Base-by-base conservation (phyloP, 345 rosid species). In the Citrus mangshanensis region DNA sequence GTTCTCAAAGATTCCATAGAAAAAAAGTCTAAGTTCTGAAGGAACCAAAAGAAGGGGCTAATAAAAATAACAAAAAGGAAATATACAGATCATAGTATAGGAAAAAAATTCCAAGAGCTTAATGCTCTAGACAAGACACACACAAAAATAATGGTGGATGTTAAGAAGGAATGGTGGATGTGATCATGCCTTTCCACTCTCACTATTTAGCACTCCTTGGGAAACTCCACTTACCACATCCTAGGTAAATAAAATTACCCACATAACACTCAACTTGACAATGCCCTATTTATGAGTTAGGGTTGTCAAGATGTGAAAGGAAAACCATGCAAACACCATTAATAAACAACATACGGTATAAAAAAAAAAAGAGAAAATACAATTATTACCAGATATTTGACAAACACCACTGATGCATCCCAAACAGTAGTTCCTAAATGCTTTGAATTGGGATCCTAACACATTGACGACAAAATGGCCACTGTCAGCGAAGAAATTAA, bases 351-450 rank as follows among this genome's bases (percentile, higher is more conserved):
- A 59, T 62, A 49, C 25, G 72, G 77, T 49, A 64, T 18, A 69
- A 70, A 37, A n/a, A 56, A 10, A 64, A 2, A 2, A 7, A 64
- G 12, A 63, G 6, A 28, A 2, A 14, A 7, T 1, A 58, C 3
- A 58, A 22, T 8, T 59, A 49, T 81, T 87, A 95, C 98, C 92
- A 95, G 86, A 85, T 80, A 95, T 81, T 95, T 95, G 77, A 86
- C 93, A 61, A 95, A 90, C 81, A 95, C 98, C 88, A 95, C 85
- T 16, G 98, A 95, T 8, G 99, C 95, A 85, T 95, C 99, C 98
- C 99, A 95, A 79, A 95, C 99, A 10, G 98, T 95, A 69, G 97
- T 95, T 80, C 98, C 99, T 72, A 89, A 84, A 87, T 95, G 97
- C 89, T 91, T 91, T 21, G 99, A 95, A 85, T 95, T 95, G 22